Evolutionary conservation across 192 early-diverging fungal genomes (phyloP), one percentile per base, ranked within the genome.

Genomic region (Coemansia guatemalensis): DNA sequence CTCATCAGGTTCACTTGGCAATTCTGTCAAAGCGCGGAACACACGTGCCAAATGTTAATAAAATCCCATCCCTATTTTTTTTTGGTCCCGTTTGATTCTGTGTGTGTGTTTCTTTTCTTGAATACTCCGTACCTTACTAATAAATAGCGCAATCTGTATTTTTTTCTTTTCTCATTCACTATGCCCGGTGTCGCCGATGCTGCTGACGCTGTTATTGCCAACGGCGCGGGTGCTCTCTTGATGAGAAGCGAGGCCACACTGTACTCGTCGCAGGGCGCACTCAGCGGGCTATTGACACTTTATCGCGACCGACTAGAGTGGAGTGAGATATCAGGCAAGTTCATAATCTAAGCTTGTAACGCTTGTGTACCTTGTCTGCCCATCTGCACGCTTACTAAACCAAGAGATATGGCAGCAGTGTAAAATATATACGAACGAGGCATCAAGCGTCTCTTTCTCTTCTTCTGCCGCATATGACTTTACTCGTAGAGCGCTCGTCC

Each of bases 241-340:
- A 74, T 74, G 62, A 74, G 64, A 25, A 67, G 72, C 62, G 56
- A 68, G 53, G 78, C 72, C 21, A 54, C 55, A n/a, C 60, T 81
- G 50, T 81, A 81, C 72, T 81, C 78, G 24, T 68, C 78, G 23
- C 69, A 71, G 65, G 78, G 78, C 18, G 35, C 68, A 48, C 78
- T 81, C 39, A 66, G 48, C 33, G 78, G 78, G 44, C 62, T 81
- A 51, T 62, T 81, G 24, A 48, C 73, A 24, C 72, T 81, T 7
- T 74, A 69, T 54, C 55, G 58, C 12, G 65, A 75, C 60, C 49
- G 62, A 30, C 66, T 75, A 7, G 63, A 69, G 49, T 81, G 71
- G 69, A 81, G 64, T 41, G 78, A 81, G 47, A 49, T 71, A 14
- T 74, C 78, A 32, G 62, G 78, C 67, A 68, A 67, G 71, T 65